Evolutionary conservation across 306 rosid genomes (phyloP), one percentile per base, ranked within the genome.

Genomic region (apple (Malus domestica)): DNA sequence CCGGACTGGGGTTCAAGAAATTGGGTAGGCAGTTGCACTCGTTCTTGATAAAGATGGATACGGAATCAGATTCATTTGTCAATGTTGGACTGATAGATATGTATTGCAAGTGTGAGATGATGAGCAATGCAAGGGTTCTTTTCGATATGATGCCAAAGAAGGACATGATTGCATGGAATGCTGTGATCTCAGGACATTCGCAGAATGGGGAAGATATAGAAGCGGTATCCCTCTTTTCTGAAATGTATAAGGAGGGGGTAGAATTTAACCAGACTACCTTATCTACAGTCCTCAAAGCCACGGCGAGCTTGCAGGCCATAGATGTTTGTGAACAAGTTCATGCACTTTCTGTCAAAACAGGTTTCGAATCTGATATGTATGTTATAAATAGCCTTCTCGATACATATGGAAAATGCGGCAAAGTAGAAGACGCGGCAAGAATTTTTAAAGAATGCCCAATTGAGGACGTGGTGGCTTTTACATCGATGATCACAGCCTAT

Each of bases 391-490:
- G 98, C 85, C 89, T 94, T 78, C 96, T 94, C 40, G 96, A 91
- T 71, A 22, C 94, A 38, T 90, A 93, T 44, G 94, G 97, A 74
- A 93, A 93, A 74, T 86, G 97, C 75, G 79, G 83, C 80, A 75
- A 32, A 74, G 78, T 90, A 64, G 84, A 83, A 60, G 86, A 85
- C 18, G 93, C 98, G 9, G 83, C 83, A 70, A 87, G 80, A 84
- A 73, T 90, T 63, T 94, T 94, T 77, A 83, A 87, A 75, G 96
- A 85, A 79, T 83, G 91, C 54, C 78, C 80, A 25, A 74, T 82
- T 81, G 97, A 85, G 83, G 98, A 94, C 85, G 79, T 90, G 85
- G 97, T 92, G 70, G 93, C 95, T 61, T 94, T 86, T 84, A 94
- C 96, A 51, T 91, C 98, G 75, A 91, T 94, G 97, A 87, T 90